Percentiles rank a stretch among this genome's conserved stretches.
Conservation (phyloP, 2,329 filamentous ascomycete genomes). For the Xylaria sp. region DNA sequence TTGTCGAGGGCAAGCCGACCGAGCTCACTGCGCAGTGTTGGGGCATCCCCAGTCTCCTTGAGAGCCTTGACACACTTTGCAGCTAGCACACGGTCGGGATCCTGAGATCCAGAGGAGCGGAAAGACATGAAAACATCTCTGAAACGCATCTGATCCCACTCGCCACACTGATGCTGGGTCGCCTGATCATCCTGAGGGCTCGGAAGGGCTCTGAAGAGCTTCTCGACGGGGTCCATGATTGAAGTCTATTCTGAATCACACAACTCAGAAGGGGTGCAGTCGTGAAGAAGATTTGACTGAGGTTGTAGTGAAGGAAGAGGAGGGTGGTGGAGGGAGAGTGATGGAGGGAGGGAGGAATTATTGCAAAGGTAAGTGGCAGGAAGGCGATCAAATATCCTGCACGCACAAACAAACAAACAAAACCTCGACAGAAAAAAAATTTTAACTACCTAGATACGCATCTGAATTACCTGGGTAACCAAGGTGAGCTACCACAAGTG, state of each 20-base stretch:
- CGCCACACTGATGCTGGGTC: not conserved
- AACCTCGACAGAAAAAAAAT: not conserved
- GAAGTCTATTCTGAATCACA: not conserved
- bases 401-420: not conserved
- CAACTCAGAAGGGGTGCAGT: not conserved
- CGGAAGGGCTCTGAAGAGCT: slow-evolving; percentile 19
- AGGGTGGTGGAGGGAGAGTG: not conserved
- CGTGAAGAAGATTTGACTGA: not conserved
- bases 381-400: not conserved
- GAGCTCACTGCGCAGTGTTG: not conserved
- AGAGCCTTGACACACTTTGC: not conserved
- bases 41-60: not conserved
- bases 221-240: slow-evolving; percentile 22
- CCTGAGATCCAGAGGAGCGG: not conserved
- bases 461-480: not conserved
- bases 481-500: too few relatives aligned
- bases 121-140: not conserved
- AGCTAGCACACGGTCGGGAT: not conserved
- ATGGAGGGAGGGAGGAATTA: too few relatives aligned
- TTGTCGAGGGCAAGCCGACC: slow-evolving; percentile 15
- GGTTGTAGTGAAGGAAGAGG: not conserved
- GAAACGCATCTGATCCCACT: not conserved
- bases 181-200: slow-evolving; percentile 2
- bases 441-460: not conserved
- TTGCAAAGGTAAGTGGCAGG: not conserved